A percentile compares a stretch with the other conserved stretches of the same genome.
phyloP scores from a whole-genome alignment of 2,329 filamentous ascomycete species.

The Zasmidium cellare region DNA sequence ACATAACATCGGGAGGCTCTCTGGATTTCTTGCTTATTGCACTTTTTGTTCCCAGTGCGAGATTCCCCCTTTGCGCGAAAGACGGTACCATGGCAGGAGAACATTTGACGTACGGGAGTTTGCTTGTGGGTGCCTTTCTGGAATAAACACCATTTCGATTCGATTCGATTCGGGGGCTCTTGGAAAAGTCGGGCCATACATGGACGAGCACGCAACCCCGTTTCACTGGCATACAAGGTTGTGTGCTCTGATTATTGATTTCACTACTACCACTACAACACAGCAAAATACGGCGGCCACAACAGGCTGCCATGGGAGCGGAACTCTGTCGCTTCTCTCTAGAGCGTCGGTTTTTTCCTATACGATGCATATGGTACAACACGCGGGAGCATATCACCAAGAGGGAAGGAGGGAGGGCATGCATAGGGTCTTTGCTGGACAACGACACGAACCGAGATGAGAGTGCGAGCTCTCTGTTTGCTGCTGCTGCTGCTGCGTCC shows the following conservation, averaged over 20 bases:
- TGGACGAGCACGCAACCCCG: neutral
- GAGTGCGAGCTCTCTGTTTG: neutral
- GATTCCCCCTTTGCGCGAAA: conserved; percentile 25
- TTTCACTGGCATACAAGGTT: neutral
- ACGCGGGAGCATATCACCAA: neutral
- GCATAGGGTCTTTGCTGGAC: neutral
- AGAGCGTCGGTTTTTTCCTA: neutral
- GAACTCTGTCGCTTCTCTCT: neutral
- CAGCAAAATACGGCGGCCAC: neutral
- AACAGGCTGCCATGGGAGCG: neutral
- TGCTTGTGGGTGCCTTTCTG: neutral
- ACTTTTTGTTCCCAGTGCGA: conserved; percentile 15
- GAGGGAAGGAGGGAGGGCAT: neutral
- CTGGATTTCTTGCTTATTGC: conserved; percentile 5
- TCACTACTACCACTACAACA: no score
- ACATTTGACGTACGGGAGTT: neutral
- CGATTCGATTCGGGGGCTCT: neutral
- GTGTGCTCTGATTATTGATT: neutral
- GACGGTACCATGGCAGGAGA: conserved; percentile 12
- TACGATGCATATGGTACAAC: neutral
- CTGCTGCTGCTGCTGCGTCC: neutral
- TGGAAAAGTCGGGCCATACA: neutral
- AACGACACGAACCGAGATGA: neutral
- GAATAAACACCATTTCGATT: neutral
- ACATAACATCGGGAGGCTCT: conserved; percentile 14